Evolutionary conservation across 2,329 filamentous ascomycete species (phyloP), one percentile per base, ranked within the genome.

Genomic region (Incumbomyces lentus): DNA sequence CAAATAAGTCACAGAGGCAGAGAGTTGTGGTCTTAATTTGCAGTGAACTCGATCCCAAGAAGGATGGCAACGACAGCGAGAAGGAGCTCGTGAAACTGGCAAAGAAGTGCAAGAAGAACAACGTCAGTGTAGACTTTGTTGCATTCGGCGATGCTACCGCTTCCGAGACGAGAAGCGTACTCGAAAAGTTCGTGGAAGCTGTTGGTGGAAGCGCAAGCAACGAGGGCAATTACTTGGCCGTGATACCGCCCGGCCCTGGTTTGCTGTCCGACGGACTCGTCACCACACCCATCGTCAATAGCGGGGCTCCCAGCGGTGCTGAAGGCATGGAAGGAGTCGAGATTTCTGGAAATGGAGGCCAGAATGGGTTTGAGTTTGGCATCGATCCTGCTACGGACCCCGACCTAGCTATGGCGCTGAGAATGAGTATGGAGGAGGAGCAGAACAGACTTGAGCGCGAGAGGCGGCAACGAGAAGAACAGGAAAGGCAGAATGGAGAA

Each of bases 41-140:
- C 76, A 95, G 88, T 35, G 85, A 89, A 22, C 82, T 96, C 61
- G 56, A 57, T 33, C 48, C 46, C 14, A 55, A 52, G 33, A 50
- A 53, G 22, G 55, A 57, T 44, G 52, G 52, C 49, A 76, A 81
- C 52, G 92, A 98, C 62, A 83, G 86, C 54, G 85, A 95, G 66
- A 92, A 92, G 70, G 80, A 84, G 45, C 79, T 98, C 42, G 78
- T 89, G 52, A 86, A 86, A 62, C 76, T 98, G 26, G 89, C 92
- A 37, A 94, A 92, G 73, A 93, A 92, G 72, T 93, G 96, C 88
- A 96, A 96, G 80, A 98, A 98, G 77, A 84, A 83, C 67, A 90
- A 86, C 61, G 86, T 95, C 50, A 86, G 82, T 51, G 86, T 98
- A 62, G 92, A 98, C 66, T 90, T 98, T 61, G 78, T 98, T 51